Conservation (phyloP, 352 stramenopile genomes). For the Thraustotheca clavata region DNA sequence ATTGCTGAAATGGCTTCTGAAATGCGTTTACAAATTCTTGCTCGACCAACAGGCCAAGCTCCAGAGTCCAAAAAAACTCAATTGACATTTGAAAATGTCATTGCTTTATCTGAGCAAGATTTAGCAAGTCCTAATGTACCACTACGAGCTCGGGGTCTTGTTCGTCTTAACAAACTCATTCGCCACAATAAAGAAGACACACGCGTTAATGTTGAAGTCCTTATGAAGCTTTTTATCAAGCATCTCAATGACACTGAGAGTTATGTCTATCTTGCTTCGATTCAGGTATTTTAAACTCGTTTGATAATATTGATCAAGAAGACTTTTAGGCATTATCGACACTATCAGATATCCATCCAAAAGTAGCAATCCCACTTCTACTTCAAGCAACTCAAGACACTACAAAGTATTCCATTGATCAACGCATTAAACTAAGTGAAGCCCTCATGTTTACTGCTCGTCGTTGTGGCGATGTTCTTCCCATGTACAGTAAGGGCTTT, state of each 20-base stretch:
- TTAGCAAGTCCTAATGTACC: constrained; percentile 55
- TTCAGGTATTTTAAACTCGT: constrained; percentile 33
- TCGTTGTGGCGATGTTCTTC: constrained; percentile 62
- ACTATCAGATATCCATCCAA: constrained; percentile 47
- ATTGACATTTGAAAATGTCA: constrained; percentile 37
- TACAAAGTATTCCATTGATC: constrained; percentile 36
- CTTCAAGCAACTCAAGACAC: constrained; percentile 40
- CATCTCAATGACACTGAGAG: constrained; percentile 65
- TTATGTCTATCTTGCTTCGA: constrained; percentile 76
- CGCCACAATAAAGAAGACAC: no score
- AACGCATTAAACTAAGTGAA: constrained; percentile 78
- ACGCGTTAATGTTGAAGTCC: constrained; percentile 31
- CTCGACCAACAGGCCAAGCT: constrained; percentile 23
- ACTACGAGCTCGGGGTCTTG: constrained; percentile 60
- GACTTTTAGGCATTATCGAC: constrained; percentile 34
- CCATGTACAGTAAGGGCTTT: constrained; percentile 59
- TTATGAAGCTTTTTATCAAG: constrained; percentile 49
- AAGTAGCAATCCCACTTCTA: constrained; percentile 59
- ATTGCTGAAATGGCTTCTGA: constrained; percentile 65
- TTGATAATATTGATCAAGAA: neutral
- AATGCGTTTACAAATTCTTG: constrained; percentile 54
- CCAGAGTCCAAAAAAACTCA: neutral
- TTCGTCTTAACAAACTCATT: constrained; percentile 67
- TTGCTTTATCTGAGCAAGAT: constrained; percentile 48
- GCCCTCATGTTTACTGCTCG: constrained; percentile 69